Evolutionary conservation across 176 grass and related monocot genomes (phyloP).

Genomic region (Thalia dealbata): DNA sequence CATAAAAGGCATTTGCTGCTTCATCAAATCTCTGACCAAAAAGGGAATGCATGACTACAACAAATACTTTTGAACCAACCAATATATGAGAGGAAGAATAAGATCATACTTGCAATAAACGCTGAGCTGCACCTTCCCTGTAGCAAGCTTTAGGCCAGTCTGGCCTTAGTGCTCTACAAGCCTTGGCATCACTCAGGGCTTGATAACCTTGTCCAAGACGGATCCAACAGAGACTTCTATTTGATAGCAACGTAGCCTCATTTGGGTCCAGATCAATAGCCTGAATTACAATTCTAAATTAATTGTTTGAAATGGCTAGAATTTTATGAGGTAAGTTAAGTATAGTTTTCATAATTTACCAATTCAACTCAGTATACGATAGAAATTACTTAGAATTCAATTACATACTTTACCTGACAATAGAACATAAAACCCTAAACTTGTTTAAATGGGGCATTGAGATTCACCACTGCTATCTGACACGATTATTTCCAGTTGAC

Average conservation of each 20-base stretch:
- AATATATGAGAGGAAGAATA: background rate
- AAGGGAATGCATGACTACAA: background rate
- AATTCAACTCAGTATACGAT: background rate
- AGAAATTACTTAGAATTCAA: too few relatives aligned
- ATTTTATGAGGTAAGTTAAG: background rate
- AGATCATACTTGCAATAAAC: constrained; percentile 58
- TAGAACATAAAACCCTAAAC: too few relatives aligned
- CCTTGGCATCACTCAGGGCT: constrained; percentile 61
- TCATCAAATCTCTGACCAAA: constrained; percentile 67
- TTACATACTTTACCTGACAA: too few relatives aligned
- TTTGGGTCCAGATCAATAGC: constrained; percentile 71
- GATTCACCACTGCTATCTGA: background rate
- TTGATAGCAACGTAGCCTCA: constrained; percentile 53
- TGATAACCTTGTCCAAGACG: constrained; percentile 57
- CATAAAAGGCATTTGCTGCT: constrained; percentile 77
- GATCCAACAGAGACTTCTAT: constrained; percentile 83
- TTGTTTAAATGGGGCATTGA: background rate
- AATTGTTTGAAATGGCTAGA: background rate
- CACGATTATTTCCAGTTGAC: background rate
- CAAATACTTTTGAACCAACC: background rate
- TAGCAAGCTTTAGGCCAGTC: constrained; percentile 92
- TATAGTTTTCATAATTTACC: background rate
- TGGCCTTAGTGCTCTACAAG: constrained; percentile 51
- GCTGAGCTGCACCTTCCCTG: constrained; percentile 61
- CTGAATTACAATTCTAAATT: constrained; percentile 12